Evolutionary conservation across 2,329 filamentous ascomycete species (phyloP).

Genomic region (Fusarium sp.): DNA sequence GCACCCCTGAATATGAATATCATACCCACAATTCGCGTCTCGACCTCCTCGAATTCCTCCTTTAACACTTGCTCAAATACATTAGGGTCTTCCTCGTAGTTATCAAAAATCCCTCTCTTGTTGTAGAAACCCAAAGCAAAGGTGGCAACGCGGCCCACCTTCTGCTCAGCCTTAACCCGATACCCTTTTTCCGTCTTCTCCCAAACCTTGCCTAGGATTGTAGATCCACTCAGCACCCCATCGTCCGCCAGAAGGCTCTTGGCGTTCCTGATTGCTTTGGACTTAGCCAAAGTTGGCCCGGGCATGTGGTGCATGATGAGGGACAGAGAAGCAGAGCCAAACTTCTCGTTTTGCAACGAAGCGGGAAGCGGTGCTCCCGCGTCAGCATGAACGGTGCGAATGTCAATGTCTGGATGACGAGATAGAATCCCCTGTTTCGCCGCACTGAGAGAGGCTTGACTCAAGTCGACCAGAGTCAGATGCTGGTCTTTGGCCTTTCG

Average conservation of each 20-base stretch:
- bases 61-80: not conserved
- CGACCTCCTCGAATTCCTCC: conserved; percentile 12
- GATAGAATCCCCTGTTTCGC: conserved; percentile 6
- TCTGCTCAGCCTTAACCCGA: not conserved
- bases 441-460: not conserved
- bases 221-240: conserved; percentile 13
- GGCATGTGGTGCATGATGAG: conserved; percentile 16
- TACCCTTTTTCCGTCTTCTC: conserved; percentile 1
- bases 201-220: conserved; percentile 15
- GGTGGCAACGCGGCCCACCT: not conserved
- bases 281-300: conserved; percentile 4
- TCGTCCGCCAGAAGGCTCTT: not conserved
- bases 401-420: not conserved
- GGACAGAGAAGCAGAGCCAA: conserved; percentile 11
- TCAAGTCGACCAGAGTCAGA: conserved; percentile 15
- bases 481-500: conserved; percentile 5
- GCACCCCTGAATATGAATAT: conserved; percentile 23
- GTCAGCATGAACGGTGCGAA: conserved; percentile 1
- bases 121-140: conserved; percentile 14
- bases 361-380: not conserved
- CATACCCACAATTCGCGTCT: conserved; percentile 11
- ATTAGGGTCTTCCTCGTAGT: conserved; percentile 14
- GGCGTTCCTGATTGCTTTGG: conserved; percentile 3
- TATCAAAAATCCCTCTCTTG: conserved; percentile 7
- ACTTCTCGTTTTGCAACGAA: not conserved